Base-by-base conservation (phyloP, 2,329 filamentous ascomycete genomes). In the Beauveria pseudobassiana region DNA sequence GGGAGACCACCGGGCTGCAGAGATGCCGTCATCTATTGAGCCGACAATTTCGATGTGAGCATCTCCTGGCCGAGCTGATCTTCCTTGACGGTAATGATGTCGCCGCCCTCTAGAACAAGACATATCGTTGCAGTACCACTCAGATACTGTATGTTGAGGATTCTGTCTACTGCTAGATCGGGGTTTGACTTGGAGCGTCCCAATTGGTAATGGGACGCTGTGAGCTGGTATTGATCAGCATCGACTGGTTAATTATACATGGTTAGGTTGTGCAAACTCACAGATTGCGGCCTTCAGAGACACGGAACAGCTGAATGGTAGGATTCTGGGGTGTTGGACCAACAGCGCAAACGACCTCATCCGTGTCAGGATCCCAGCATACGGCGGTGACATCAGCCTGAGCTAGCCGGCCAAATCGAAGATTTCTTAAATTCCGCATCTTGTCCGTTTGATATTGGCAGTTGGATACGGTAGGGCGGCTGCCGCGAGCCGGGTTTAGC, bases 41-140 rank as follows among this genome's bases (percentile, higher is more conserved):
- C 95, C 95, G 65, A 98, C 86, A 67, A 99, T 98, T 74, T 98
- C 95, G 67, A 99, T 92, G 67, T 90, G 87, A 43, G 92, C 89
- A 72, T 90, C 86, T 63, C 82, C 24, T 64, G 67, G 52, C 67
- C 69, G 28, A 67, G 67, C 42, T 69, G 67, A 26, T 79, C 75
- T 71, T 97, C 91, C 66, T 88, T 84, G 30, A 97, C 89, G 57
- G 93, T 82, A 64, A 97, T 78, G 65, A 99, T 93, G 75, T 99
- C 93, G 64, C 95, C 95, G 54, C 92, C 92, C 68, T 91, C 89
- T 28, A 99, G 80, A 62, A 98, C 86, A 30, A 99, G 77, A 72
- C 91, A 96, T 71, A 88, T 87, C 57, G 87, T 90, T 59, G 85
- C 78, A 28, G 83, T 89, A 71, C 96, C 93, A 48, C 87, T 84